phyloP scores from a whole-genome alignment of 306 rosid species.

The barrel medic (Medicago truncatula) region MtrunA17r5.0-ANR NC_053042.1:49388001-49388500 shows the following conservation, averaged over 20 bases:
- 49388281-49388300: neutral
- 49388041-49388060: neutral
- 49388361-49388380: conserved; percentile 28
- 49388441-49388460: conserved; percentile 26
- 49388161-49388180: conserved; percentile 32
- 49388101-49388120: conserved; percentile 25
- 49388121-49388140: conserved; percentile 1
- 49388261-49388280: neutral
- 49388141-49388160: neutral
- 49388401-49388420: neutral
- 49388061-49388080: conserved; percentile 11
- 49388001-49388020: neutral
- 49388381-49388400: neutral
- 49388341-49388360: conserved; percentile 44
- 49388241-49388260: neutral
- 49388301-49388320: conserved; percentile 76
- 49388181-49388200: conserved; percentile 43
- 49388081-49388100: conserved; percentile 34
- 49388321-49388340: conserved; percentile 87
- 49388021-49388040: neutral
- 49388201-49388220: conserved; percentile 99
- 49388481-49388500: conserved; percentile 79
- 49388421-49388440: neutral
- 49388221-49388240: conserved; percentile 55
- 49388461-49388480: conserved; percentile 46